These are phyloP conservation scores for Ophiostoma pallidulum DNA, from an alignment of 2,329 filamentous ascomycete species.

Conservation along the genomic window DNA sequence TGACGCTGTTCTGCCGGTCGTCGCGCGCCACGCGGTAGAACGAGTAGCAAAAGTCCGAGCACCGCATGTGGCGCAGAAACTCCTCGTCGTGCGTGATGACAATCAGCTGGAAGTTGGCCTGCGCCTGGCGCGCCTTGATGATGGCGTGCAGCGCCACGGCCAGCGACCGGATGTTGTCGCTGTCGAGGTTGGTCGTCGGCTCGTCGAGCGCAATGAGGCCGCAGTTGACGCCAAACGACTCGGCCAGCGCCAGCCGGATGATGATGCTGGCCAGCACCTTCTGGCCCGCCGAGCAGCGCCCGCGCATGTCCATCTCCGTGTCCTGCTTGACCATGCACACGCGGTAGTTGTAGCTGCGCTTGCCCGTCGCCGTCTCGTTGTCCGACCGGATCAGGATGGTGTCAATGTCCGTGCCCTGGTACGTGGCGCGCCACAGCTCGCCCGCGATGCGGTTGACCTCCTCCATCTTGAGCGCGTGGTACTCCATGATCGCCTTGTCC, in stretches of 20 bases:
- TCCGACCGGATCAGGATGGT: conserved; percentile 93
- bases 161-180: conserved; percentile 86
- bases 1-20: conserved; percentile 76
- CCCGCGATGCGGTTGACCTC: conserved; percentile 93
- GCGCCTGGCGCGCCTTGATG: conserved; percentile 70
- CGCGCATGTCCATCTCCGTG: conserved; percentile 98
- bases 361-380: conserved; percentile 51
- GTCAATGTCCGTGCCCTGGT: conserved; percentile 95
- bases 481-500: conserved; percentile 96
- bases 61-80: conserved; percentile 87
- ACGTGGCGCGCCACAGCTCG: conserved; percentile 95
- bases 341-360: conserved; percentile 86
- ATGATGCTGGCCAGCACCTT: conserved; percentile 96
- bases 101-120: conserved; percentile 94
- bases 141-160: conserved; percentile 79
- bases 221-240: conserved; percentile 94
- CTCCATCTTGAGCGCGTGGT: conserved; percentile 93
- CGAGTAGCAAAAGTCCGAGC: conserved; percentile 82
- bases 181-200: conserved; percentile 92
- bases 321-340: conserved; percentile 97
- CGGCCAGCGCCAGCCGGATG: conserved; percentile 88
- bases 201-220: conserved; percentile 90
- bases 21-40: conserved; percentile 84
- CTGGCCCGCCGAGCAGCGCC: conserved; percentile 90
- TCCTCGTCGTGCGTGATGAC: conserved; percentile 99